A percentile compares a stretch with the other conserved stretches of the same genome.
phyloP scores from a whole-genome alignment of 2,329 filamentous ascomycete genomes.

The Penicillium sp. region DNA sequence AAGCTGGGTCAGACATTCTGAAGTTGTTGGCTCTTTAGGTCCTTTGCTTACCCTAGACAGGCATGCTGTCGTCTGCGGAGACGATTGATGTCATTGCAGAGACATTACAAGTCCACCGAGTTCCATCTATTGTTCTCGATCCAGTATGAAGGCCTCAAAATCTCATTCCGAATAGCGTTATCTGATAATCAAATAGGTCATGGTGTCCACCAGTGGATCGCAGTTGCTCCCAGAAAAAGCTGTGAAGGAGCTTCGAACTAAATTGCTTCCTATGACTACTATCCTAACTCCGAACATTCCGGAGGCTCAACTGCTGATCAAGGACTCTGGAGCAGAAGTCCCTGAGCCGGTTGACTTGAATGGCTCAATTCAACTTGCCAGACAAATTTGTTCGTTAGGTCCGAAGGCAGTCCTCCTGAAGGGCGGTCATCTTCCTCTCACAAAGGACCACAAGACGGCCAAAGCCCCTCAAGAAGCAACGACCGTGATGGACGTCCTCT shows the following conservation, averaged over 20 bases:
- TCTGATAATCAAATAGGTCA: constrained; percentile 62
- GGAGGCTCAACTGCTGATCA: constrained; percentile 46
- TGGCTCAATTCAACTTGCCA: constrained; percentile 68
- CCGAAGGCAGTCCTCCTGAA: constrained; percentile 82
- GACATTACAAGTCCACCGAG: constrained; percentile 57
- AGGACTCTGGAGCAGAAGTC: constrained; percentile 37
- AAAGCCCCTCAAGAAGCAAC: constrained; percentile 57
- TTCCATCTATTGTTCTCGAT: constrained; percentile 66
- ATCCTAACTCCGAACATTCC: constrained; percentile 51
- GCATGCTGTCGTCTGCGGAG: constrained; percentile 75
- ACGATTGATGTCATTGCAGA: constrained; percentile 68
- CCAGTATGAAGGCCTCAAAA: constrained; percentile 65
- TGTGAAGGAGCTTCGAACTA: constrained; percentile 39
- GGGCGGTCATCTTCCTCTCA: constrained; percentile 83
- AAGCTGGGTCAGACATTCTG: constrained; percentile 68
- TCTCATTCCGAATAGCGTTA: too few species aligned
- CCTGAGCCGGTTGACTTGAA: constrained; percentile 56
- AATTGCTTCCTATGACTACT: constrained; percentile 45
- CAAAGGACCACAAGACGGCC: constrained; percentile 59
- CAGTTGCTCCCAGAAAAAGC: constrained; percentile 47
- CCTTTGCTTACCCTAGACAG: constrained; percentile 43
- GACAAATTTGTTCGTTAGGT: constrained; percentile 64
- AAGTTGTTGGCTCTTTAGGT: background rate
- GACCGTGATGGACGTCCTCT: constrained; percentile 73
- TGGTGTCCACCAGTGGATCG: constrained; percentile 62